phyloP scores from a whole-genome alignment of 2,329 filamentous ascomycete species.

The Hypomyces rosellus region DNA sequence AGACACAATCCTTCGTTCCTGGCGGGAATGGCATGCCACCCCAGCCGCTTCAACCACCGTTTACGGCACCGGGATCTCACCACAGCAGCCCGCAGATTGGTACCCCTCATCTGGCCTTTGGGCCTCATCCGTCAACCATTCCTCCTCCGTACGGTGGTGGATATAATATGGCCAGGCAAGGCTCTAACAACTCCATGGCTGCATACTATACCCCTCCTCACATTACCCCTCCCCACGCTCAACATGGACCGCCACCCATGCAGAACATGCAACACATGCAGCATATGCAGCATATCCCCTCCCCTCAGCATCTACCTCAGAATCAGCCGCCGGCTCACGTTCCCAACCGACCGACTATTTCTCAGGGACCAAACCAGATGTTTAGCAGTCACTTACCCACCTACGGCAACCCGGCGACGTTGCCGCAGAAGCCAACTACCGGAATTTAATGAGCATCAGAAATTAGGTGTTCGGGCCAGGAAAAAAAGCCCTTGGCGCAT shows the following conservation, averaged over 20 bases:
- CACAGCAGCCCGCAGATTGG: conserved; percentile 49
- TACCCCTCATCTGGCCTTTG: conserved; percentile 45
- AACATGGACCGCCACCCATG: conserved; percentile 35
- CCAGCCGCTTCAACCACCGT: conserved; percentile 42
- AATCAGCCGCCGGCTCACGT: conserved; percentile 33
- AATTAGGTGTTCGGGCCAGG: conserved; percentile 19
- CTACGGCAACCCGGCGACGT: conserved; percentile 53
- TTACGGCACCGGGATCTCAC: conserved; percentile 42
- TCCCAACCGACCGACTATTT: conserved; percentile 39
- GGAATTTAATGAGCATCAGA: conserved; percentile 35
- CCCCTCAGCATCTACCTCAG: conserved; percentile 38
- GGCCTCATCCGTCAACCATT: conserved; percentile 40
- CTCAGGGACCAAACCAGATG: conserved; percentile 37
- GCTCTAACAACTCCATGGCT: conserved; percentile 48
- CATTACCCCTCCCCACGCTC: conserved; percentile 22
- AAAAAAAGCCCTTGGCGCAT: conserved; percentile 25
- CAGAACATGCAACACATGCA: conserved; percentile 15
- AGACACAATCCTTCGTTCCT: conserved; percentile 88
- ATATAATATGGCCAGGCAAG: conserved; percentile 52
- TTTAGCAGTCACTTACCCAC: conserved; percentile 48
- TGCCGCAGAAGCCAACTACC: conserved; percentile 53
- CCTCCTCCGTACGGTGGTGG: conserved; percentile 38
- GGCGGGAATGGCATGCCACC: conserved; percentile 43
- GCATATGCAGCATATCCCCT: conserved; percentile 32
- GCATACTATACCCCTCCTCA: conserved; percentile 38